A percentile compares a stretch with the other conserved stretches of the same genome.
Evolutionary conservation across 208 protist genomes (phyloP).

Genomic region (Trypanosoma lewisi): DNA sequence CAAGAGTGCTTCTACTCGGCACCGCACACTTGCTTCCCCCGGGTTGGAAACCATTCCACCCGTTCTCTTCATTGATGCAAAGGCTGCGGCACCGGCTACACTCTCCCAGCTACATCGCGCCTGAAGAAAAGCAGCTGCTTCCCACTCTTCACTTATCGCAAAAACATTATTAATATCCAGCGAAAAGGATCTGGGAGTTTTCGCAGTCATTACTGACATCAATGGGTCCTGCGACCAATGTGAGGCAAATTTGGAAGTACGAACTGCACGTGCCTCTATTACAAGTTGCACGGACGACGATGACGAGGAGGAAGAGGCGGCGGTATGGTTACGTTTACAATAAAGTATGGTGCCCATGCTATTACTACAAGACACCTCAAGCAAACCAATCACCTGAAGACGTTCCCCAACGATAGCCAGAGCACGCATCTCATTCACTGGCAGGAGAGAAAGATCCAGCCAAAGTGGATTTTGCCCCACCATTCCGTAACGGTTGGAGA

Average conservation of each 20-base stretch:
- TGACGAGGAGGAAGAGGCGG: neutral
- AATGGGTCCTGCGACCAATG: constrained; percentile 33
- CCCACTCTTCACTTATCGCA: constrained; percentile 9
- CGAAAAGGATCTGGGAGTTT: neutral
- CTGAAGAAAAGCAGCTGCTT: constrained; percentile 13
- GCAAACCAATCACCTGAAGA: constrained; percentile 21
- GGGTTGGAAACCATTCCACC: constrained; percentile 9
- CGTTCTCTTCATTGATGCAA: constrained; percentile 13
- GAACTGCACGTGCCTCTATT: constrained; percentile 18
- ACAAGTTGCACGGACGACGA: constrained; percentile 12
- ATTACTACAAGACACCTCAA: constrained; percentile 7
- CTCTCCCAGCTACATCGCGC: constrained; percentile 35
- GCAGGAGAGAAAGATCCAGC: constrained; percentile 28
- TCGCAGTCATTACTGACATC: constrained; percentile 9
- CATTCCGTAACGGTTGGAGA: constrained; percentile 8
- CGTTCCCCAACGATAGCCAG: constrained; percentile 25
- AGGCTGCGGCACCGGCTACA: constrained; percentile 31
- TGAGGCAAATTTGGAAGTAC: constrained; percentile 25
- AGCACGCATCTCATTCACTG: constrained; percentile 6
- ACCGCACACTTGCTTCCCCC: neutral
- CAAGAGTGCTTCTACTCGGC: constrained; percentile 13
- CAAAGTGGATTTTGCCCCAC: constrained; percentile 18
- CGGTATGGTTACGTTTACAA: neutral
- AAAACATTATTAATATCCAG: neutral
- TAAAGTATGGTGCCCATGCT: constrained; percentile 13